phyloP scores from a whole-genome alignment of 306 rosid genomes.

The Cucurbita pepo region DNA sequence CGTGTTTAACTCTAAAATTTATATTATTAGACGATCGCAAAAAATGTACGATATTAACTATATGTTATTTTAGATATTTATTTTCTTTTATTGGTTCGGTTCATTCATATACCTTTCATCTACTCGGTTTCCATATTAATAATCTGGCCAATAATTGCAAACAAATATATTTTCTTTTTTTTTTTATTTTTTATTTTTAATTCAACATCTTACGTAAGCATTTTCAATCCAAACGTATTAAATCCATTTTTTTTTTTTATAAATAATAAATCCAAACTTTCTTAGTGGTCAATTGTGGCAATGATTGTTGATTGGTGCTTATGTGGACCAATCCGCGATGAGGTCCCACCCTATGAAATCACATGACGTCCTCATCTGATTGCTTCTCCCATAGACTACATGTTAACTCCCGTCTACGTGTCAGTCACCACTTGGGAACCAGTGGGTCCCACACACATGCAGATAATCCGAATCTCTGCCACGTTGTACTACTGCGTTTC shows the following conservation, averaged over 20 bases:
- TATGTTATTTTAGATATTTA: too few species aligned
- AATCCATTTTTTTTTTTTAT: too few species aligned
- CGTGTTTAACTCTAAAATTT: too few species aligned
- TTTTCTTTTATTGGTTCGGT: too few species aligned
- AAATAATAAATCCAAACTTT: not conserved
- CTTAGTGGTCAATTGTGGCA: not conserved
- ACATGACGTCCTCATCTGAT: not conserved
- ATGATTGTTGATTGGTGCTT: not conserved
- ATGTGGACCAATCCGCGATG: not conserved
- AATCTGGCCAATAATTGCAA: too few species aligned
- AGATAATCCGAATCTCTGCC: constrained; percentile 17
- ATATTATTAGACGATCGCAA: too few species aligned
- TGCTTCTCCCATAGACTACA: not conserved
- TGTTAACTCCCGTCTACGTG: constrained; percentile 9
- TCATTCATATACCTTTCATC: too few species aligned
- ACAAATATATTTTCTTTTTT: too few species aligned
- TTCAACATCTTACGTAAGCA: too few species aligned
- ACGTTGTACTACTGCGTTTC: not conserved
- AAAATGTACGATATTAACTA: too few species aligned
- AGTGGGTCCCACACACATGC: constrained; percentile 24
- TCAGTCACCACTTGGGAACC: not conserved
- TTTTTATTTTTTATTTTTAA: too few species aligned
- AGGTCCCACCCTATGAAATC: not conserved
- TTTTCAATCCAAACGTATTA: not conserved
- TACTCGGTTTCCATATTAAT: too few species aligned